These are phyloP conservation scores for Platismatia glauca DNA, from an alignment of 495 filamentous ascomycete genomes.

Conservation along the genomic window DNA sequence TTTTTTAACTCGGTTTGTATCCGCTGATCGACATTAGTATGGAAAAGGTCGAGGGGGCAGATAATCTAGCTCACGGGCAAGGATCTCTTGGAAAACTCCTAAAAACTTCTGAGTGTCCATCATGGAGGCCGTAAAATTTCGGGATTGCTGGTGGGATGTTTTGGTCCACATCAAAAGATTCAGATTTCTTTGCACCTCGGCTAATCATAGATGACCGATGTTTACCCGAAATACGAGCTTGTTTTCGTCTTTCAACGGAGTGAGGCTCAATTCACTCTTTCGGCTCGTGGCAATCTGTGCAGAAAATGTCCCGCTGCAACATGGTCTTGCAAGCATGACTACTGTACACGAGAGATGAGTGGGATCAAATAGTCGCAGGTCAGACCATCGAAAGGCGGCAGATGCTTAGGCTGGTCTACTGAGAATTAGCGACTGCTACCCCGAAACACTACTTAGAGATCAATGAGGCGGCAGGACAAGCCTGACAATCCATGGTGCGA, in stretches of 20 bases:
- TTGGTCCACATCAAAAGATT: background rate
- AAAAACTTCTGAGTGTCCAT: slow-evolving; percentile 44
- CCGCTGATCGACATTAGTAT: slow-evolving; percentile 39
- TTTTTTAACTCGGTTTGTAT: slow-evolving; percentile 74
- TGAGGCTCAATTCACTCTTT: too few relatives aligned
- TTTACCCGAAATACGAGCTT: background rate
- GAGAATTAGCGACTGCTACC: background rate
- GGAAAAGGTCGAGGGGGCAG: slow-evolving; percentile 1
- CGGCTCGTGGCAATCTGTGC: background rate
- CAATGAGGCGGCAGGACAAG: background rate
- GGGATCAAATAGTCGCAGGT: background rate
- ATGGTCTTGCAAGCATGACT: background rate
- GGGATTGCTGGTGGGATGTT: background rate
- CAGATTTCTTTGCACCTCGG: background rate
- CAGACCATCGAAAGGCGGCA: background rate
- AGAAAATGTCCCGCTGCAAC: background rate
- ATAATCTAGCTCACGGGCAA: slow-evolving; percentile 37
- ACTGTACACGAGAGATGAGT: background rate
- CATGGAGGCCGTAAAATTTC: background rate
- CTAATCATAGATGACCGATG: background rate
- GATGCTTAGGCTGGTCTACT: background rate
- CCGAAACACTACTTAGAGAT: too few relatives aligned
- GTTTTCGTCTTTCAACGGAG: too few relatives aligned
- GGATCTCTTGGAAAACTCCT: slow-evolving; percentile 35
- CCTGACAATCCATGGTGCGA: too few relatives aligned